Evolutionary conservation across 768 basidiomycete genomes (phyloP).

Genomic region (Termitomyces sp.): DNA sequence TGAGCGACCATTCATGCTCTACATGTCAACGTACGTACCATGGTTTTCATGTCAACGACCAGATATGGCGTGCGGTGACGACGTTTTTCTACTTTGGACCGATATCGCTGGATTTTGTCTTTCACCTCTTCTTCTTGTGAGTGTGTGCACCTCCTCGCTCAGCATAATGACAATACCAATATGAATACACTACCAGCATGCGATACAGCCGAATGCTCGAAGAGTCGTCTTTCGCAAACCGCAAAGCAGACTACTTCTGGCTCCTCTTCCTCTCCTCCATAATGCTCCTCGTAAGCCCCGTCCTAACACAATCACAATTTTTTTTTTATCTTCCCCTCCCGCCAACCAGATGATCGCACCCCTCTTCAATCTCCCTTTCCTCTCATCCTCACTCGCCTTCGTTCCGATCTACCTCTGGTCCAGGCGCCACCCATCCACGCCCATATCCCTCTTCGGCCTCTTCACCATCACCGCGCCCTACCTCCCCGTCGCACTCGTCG

Average conservation of each 20-base stretch:
- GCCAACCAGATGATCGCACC: slow-evolving; percentile 65
- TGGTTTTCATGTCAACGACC: slow-evolving; percentile 4
- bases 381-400: slow-evolving; percentile 89
- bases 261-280: slow-evolving; percentile 76
- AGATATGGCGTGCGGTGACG: slow-evolving; percentile 87
- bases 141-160: slow-evolving; percentile 22
- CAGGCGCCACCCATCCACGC: slow-evolving; percentile 86
- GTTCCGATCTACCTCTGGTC: slow-evolving; percentile 98
- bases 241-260: slow-evolving; percentile 94
- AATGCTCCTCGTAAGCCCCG: slow-evolving; percentile 71
- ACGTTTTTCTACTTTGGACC: slow-evolving; percentile 97
- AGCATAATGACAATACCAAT: too few relatives aligned
- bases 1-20: slow-evolving; percentile 22
- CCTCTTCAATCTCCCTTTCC: slow-evolving; percentile 86
- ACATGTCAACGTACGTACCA: neutral
- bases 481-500: slow-evolving; percentile 87
- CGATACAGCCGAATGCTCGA: slow-evolving; percentile 95
- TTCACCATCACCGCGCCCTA: slow-evolving; percentile 95
- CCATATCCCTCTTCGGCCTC: slow-evolving; percentile 94
- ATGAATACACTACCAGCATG: slow-evolving; percentile 62
- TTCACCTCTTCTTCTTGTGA: slow-evolving; percentile 98
- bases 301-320: too few relatives aligned
- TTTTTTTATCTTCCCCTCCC: too few relatives aligned
- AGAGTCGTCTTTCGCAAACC: slow-evolving; percentile 91
- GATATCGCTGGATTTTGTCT: slow-evolving; percentile 89